phyloP scores from a whole-genome alignment of 2,329 filamentous ascomycete species.

The Diaporthe ampelina region DNA sequence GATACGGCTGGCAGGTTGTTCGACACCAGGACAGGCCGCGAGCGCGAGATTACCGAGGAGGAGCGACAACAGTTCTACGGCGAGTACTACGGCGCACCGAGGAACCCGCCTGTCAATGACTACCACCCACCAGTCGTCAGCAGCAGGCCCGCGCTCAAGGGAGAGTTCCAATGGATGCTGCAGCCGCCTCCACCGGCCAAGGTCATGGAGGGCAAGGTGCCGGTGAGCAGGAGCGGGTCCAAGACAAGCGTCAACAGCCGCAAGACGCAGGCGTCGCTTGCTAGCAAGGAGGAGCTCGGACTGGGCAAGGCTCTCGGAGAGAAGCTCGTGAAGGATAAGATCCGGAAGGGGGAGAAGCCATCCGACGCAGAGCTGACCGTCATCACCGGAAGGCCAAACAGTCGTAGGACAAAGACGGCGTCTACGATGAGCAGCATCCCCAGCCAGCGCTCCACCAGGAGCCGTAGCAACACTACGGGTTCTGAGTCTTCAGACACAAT shows the following conservation, averaged over 20 bases:
- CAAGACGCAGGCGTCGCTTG: conserved; percentile 53
- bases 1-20: conserved; percentile 68
- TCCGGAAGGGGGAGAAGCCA: conserved; percentile 58
- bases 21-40: conserved; percentile 64
- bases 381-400: conserved; percentile 43
- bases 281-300: conserved; percentile 55
- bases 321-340: conserved; percentile 61
- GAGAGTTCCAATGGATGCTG: conserved; percentile 90
- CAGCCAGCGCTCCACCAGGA: conserved; percentile 47
- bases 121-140: conserved; percentile 88
- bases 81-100: conserved; percentile 71
- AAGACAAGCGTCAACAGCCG: conserved; percentile 65
- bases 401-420: conserved; percentile 43
- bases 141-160: conserved; percentile 76
- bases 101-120: conserved; percentile 85
- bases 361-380: conserved; percentile 45
- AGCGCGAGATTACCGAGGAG: conserved; percentile 64
- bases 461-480: conserved; percentile 46
- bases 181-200: conserved; percentile 91
- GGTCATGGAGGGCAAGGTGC: conserved; percentile 90
- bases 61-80: conserved; percentile 72
- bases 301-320: conserved; percentile 56
- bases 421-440: conserved; percentile 45
- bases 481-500: conserved; percentile 47
- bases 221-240: conserved; percentile 74